Base-by-base conservation (phyloP, 2,329 filamentous ascomycete species). In the Fusarium equiseti region DNA sequence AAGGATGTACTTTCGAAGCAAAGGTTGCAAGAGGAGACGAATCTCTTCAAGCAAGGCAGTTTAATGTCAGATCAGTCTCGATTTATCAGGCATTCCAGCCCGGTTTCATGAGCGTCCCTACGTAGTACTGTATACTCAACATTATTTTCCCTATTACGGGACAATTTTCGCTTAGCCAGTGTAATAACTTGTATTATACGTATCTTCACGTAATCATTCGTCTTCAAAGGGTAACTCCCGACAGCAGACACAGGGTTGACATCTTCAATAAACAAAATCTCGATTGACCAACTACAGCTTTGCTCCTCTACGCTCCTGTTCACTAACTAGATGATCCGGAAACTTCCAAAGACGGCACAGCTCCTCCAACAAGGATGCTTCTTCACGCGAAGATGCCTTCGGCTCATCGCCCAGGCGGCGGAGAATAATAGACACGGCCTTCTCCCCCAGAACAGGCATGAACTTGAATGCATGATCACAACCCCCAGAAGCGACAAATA, bases 401-500 rank as follows among this genome's bases (percentile, higher is more conserved):
- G n/a, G 29, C 13, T 40, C 49, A 52, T 38, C 15, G 32, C 49
- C 49, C 32, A 52, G 3, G 31, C 49, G 49, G 32, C 32, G 49
- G 31, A 52, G 49, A 52, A 52, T 52, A 10, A 52, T 52, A 52
- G 49, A 40, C 49, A 52, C 49, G 2, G 10, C 32, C 32, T 52
- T 38, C 22, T 52, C 49, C 11, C 49, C 49, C 22, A 52, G 22
- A 26, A 52, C 49, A 38, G 49, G 49, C 49, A 52, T 52, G 32
- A 52, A 52, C 22, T 52, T 52, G 2, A 52, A 52, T 26, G 49
- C 20, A 26, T 52, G 49, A 52, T 52, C 49, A 20, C 49, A 52
- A 24, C 49, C 49, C 15, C 49, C 49, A 15, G 49, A 52, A 40
- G 32, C 49, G 4, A 52, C 49, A 27, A 52, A 52, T 26, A 52